Conservation (phyloP, 768 basidiomycete genomes). For the Candolleomyces eurysporus region DNA sequence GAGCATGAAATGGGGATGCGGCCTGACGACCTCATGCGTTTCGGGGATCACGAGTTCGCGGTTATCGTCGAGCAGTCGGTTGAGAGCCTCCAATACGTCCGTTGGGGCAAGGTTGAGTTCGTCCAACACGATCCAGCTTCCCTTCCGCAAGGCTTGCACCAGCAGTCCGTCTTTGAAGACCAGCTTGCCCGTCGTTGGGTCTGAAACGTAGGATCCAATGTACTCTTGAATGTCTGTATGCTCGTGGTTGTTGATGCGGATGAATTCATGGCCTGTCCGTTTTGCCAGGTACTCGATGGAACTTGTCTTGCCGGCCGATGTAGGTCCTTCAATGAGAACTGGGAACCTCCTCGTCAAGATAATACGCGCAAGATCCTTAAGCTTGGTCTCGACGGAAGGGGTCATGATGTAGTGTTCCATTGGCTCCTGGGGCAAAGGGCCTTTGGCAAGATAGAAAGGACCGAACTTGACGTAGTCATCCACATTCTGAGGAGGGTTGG, state of each 20-base stretch:
- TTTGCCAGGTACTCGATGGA: conserved; percentile 94
- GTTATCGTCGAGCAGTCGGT: conserved; percentile 95
- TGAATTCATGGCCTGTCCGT: conserved; percentile 90
- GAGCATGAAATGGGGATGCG: conserved; percentile 95
- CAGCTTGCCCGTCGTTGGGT: conserved; percentile 88
- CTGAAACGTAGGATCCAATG: conserved; percentile 93
- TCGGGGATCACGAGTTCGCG: conserved; percentile 94
- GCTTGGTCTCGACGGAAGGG: conserved; percentile 89
- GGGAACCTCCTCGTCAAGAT: conserved; percentile 87
- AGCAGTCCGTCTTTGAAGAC: conserved; percentile 93
- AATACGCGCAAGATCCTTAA: conserved; percentile 93
- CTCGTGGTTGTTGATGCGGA: conserved; percentile 99
- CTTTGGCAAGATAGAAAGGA: conserved; percentile 86
- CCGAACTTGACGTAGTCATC: conserved; percentile 80
- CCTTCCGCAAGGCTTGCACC: conserved; percentile 85
- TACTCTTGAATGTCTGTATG: conserved; percentile 99
- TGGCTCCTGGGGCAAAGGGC: conserved; percentile 59
- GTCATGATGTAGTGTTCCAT: conserved; percentile 91
- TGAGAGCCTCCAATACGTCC: conserved; percentile 96
- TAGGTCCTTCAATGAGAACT: conserved; percentile 95
- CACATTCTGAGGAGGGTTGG: conserved; percentile 48
- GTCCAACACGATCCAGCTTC: conserved; percentile 98
- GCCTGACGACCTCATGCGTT: conserved; percentile 90
- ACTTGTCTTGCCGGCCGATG: conserved; percentile 96
- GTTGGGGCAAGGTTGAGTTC: conserved; percentile 97